Conservation (phyloP, 805 yeast species). For the Myxozyma neglecta region DNA sequence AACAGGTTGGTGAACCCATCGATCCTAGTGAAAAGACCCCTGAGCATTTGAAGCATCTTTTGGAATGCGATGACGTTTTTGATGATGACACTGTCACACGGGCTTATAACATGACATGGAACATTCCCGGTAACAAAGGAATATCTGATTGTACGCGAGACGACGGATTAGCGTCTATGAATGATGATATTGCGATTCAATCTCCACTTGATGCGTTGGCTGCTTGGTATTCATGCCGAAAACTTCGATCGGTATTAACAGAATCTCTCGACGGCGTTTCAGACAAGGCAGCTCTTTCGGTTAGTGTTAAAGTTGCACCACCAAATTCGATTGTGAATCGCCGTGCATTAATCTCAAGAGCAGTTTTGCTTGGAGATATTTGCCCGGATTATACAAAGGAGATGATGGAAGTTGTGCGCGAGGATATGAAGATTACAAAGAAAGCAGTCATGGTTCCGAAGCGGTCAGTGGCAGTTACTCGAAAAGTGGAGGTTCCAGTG, state of each 20-base stretch:
- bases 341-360: constrained; percentile 36
- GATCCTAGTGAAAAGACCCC: constrained; percentile 28
- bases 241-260: constrained; percentile 33
- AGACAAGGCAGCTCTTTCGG: constrained; percentile 3
- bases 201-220: constrained; percentile 38
- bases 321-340: constrained; percentile 35
- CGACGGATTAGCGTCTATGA: constrained; percentile 31
- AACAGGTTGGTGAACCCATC: constrained; percentile 10
- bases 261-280: constrained; percentile 25
- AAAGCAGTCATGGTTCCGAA: not conserved
- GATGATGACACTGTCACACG: constrained; percentile 35
- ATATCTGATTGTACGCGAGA: constrained; percentile 20
- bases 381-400: constrained; percentile 29
- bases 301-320: constrained; percentile 36
- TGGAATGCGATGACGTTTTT: constrained; percentile 34
- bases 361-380: constrained; percentile 35
- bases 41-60: constrained; percentile 20
- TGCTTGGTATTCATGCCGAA: constrained; percentile 36
- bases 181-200: constrained; percentile 32
- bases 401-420: constrained; percentile 33
- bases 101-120: constrained; percentile 31
- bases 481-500: not conserved
- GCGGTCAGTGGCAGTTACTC: not conserved
- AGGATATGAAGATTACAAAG: constrained; percentile 27
- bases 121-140: constrained; percentile 17